Percentiles rank a stretch among this genome's conserved stretches.
phyloP scores from a whole-genome alignment of 2,329 filamentous ascomycete species.

The Diaporthe sp. region DNA sequence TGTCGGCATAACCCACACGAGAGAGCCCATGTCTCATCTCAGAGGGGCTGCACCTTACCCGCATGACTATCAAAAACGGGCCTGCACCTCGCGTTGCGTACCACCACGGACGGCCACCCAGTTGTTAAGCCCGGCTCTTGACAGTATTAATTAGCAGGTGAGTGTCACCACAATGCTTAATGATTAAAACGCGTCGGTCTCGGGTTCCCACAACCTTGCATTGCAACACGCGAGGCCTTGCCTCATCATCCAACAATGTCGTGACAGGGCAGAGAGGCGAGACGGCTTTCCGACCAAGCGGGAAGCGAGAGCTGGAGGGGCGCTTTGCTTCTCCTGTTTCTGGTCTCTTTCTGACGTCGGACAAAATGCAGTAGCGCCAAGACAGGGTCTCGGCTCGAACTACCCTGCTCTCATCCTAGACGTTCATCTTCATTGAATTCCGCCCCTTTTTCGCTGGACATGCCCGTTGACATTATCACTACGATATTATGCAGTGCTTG shows the following conservation, averaged over 20 bases:
- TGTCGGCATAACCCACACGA: constrained; percentile 11
- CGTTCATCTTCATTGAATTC: not conserved
- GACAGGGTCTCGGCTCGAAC: constrained; percentile 24
- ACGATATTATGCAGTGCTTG: not conserved
- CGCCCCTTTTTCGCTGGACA: not conserved
- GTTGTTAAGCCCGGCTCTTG: not conserved
- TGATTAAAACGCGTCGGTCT: not conserved
- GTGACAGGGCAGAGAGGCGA: constrained; percentile 19
- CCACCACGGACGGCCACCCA: not conserved
- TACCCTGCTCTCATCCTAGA: constrained; percentile 14
- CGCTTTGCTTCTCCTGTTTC: constrained; percentile 25
- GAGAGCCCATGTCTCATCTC: constrained; percentile 26
- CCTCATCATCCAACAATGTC: constrained; percentile 11
- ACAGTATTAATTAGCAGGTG: constrained; percentile 1
- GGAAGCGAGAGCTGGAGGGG: constrained; percentile 8
- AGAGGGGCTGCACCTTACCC: constrained; percentile 6
- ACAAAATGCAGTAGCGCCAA: constrained; percentile 18
- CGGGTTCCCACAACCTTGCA: constrained; percentile 23
- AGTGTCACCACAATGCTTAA: constrained; percentile 23
- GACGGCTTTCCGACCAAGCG: not conserved
- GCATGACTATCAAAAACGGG: constrained; percentile 7
- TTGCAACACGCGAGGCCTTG: not conserved
- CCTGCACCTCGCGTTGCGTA: not conserved
- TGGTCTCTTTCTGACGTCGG: constrained; percentile 24
- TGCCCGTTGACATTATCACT: not conserved